Conservation (phyloP, 1,284 basidiomycete species). For the Melampsora larici-populina region DNA sequence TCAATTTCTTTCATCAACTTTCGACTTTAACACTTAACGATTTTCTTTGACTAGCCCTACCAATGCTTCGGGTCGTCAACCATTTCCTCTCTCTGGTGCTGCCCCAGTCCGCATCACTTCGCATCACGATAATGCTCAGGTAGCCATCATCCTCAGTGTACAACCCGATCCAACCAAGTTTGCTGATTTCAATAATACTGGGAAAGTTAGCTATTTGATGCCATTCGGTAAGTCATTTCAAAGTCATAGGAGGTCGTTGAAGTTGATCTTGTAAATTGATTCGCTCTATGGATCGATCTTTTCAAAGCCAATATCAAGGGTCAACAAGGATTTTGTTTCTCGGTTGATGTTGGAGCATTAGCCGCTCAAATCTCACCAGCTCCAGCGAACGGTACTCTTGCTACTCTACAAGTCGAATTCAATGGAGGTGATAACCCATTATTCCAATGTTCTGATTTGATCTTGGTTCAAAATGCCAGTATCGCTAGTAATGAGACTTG, state of each 20-base stretch:
- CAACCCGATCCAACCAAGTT: conserved; percentile 61
- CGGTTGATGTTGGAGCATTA: conserved; percentile 44
- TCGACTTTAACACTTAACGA: conserved; percentile 16
- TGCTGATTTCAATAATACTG: conserved; percentile 61
- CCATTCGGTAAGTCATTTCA: conserved; percentile 31
- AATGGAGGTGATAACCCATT: conserved; percentile 42
- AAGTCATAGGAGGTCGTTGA: conserved; percentile 47
- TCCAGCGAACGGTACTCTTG: conserved; percentile 9
- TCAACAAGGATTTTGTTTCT: conserved; percentile 45
- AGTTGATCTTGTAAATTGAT: background rate
- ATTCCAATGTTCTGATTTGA: conserved; percentile 67
- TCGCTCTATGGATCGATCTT: background rate
- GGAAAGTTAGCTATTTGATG: conserved; percentile 45
- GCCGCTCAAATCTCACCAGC: background rate
- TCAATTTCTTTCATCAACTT: background rate
- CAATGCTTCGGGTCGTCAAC: conserved; percentile 59
- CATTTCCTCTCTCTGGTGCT: conserved; percentile 64
- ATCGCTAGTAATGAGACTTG: conserved; percentile 59
- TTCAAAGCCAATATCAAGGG: conserved; percentile 27
- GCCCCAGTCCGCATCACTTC: conserved; percentile 61
- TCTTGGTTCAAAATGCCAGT: conserved; percentile 60
- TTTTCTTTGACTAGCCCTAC: conserved; percentile 40
- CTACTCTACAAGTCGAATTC: conserved; percentile 25
- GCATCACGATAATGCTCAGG: conserved; percentile 63
- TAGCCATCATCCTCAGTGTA: conserved; percentile 62